Base-by-base conservation (phyloP, 805 yeast species). In the Alloascoidea hylecoeti region DNA sequence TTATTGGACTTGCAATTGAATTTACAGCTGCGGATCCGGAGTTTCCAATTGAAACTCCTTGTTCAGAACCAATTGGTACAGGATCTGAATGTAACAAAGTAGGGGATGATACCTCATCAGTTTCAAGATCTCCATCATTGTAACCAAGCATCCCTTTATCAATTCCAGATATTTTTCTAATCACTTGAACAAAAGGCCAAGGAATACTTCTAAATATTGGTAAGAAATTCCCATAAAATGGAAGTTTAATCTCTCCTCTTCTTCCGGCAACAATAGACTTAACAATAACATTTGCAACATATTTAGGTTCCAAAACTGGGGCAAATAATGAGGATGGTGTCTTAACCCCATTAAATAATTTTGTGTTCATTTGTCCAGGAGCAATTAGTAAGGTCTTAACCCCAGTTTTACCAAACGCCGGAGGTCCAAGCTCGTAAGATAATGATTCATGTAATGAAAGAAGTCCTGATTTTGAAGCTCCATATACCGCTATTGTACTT, bases 391-490 rank as follows among this genome's bases (percentile, higher is more conserved):
- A 58, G 0, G 94, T 78, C 46, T 76, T 76, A 14, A 89, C 70
- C 5, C 82, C 77, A 3, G 57, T 51, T 2, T 57, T 53, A 38
- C 57, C 60, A 27, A 65, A 50, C 4, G 66, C 56, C 0, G 73
- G 70, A 0, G 72, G 66, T 0, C 79, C 77, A 18, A 81, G 50
- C 53, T 81, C 92, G 49, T 72, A 74, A 0, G 81, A 72, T 27
- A 89, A 58, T 1, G 89, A 75, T 52, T 83, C 94, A 52, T 88
- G 96, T 33, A 86, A 58, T 0, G 89, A 86, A 38, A 89, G 72
- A 18, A 84, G 56, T 0, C 94, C 96, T 0, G 94, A 78, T 53
- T 89, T 89, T 13, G 94, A 72, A 0, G 96, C 95, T 0, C 95
- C 95, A 51, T 89, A 89, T 0, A 81, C 81, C 35, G 78, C 77